Base-by-base conservation (phyloP, 148 eudicot genomes). In the Nepenthes mirabilis region DNA sequence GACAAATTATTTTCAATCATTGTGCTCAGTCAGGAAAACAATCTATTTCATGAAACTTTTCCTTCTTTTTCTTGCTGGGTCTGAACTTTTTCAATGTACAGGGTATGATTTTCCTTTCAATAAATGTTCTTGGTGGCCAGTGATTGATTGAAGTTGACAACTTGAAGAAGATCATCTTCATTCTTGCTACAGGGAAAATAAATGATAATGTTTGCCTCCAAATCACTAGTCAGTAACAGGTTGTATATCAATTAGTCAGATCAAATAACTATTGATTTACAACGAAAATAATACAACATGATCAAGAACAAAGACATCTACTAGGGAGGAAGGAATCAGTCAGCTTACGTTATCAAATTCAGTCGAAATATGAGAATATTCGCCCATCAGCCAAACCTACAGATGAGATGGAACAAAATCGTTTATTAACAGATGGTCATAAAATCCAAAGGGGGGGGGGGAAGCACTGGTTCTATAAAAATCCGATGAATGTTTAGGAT, bases 361-460 rank as follows among this genome's bases (percentile, higher is more conserved):
- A 65, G 66, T 80, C 32, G 95, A 70, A 66, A 94, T 79, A 79
- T 84, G 95, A 64, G 90, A 89, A 75, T 81, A 80, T 73, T 82
- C 81, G 37, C 99, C 97, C 99, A 89, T 94, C 75, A 89, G 80
- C 96, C 95, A 94, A 66, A 94, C 79, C 99, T 94, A 73, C 73
- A 65, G 40, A 70, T 34, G 11, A n/a, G 33, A 23, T 14, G 14
- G 2, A 40, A 49, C 13, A 49, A 49, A 5, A 10, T 49, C 12
- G 3, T 5, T 10, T 10, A 49, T 49, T 10, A 1, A n/a, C 9
- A 23, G 23, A 23, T 23, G 23, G 23, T 23, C 23, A 23, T 23
- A 23, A 23, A 23, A 23, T 23, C 23, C 23, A 23, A 23, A 23
- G 0, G 0, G 23, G 23, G 23, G 23, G 23, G 23, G 23, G 23